Percentiles rank a stretch among this genome's conserved stretches.
Conservation (phyloP, 148 eudicot genomes). For the Chenopodium album region DNA sequence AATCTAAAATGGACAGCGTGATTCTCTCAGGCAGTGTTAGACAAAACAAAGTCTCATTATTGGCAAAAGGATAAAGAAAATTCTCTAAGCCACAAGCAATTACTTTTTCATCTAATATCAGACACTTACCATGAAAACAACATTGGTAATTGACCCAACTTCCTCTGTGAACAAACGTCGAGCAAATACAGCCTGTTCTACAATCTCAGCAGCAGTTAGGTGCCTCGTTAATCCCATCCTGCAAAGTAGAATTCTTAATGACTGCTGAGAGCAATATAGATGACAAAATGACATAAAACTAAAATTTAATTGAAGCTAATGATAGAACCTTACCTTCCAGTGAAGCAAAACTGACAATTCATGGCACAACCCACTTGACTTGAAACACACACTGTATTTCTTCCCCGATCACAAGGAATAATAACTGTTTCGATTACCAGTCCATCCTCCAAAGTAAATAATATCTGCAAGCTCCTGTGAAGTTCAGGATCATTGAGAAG, state of each 20-base stretch:
- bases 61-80: background rate
- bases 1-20: background rate
- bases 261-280: conserved; percentile 1
- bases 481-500: conserved; percentile 60
- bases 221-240: conserved; percentile 91
- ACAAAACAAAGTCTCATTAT: background rate
- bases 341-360: conserved; percentile 99
- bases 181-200: conserved; percentile 86
- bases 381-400: conserved; percentile 92
- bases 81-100: background rate
- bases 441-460: conserved; percentile 88
- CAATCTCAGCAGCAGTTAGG: conserved; percentile 81
- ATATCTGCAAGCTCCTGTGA: conserved; percentile 93
- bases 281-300: background rate
- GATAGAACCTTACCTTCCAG: conserved; percentile 69
- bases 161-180: conserved; percentile 71
- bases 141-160: conserved; percentile 78
- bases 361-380: conserved; percentile 99
- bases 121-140: conserved; percentile 75
- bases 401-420: conserved; percentile 72
- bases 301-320: background rate
- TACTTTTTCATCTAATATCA: too few relatives aligned
- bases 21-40: background rate
- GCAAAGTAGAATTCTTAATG: conserved; percentile 26
- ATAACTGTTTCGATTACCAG: conserved; percentile 89